Conservation (phyloP, 345 rosid genomes). For the Hirschfeldia incana region DNA sequence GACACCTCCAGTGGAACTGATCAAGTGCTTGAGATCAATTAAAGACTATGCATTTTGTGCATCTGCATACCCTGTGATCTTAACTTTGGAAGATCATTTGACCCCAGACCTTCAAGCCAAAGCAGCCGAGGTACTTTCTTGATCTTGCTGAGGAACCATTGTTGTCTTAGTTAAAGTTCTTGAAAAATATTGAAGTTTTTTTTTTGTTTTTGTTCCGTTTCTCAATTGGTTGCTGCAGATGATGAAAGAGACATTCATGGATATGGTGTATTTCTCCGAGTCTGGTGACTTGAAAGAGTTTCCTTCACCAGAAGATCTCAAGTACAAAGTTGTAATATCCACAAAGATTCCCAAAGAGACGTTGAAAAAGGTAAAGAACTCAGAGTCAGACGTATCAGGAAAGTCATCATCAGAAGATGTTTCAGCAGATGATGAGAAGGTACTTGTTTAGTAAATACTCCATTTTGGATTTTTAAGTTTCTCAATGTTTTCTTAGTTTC, state of each 20-base stretch:
- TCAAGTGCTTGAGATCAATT: constrained; percentile 68
- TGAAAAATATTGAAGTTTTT: background rate
- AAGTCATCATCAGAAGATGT: constrained; percentile 39
- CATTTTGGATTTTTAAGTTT: background rate
- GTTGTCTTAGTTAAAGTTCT: background rate
- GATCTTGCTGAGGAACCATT: background rate
- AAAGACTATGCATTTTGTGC: constrained; percentile 66
- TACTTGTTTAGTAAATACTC: constrained; percentile 8
- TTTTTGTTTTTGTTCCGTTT: too few relatives aligned
- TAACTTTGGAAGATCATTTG: constrained; percentile 79
- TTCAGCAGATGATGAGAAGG: constrained; percentile 42
- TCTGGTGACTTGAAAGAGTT: constrained; percentile 52
- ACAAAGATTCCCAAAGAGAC: constrained; percentile 64
- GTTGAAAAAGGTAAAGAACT: constrained; percentile 43
- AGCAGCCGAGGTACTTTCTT: constrained; percentile 64
- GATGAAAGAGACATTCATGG: constrained; percentile 54
- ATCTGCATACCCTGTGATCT: constrained; percentile 66
- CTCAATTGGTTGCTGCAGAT: constrained; percentile 40
- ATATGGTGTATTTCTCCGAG: constrained; percentile 56
- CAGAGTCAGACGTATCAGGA: constrained; percentile 54
- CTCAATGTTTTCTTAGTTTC: background rate
- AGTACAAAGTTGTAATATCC: constrained; percentile 57
- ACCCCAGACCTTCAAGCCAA: constrained; percentile 69
- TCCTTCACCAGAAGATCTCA: constrained; percentile 74
- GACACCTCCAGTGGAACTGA: constrained; percentile 86